Conservation (phyloP, 345 rosid genomes). For the Hibiscus mutabilis region DNA sequence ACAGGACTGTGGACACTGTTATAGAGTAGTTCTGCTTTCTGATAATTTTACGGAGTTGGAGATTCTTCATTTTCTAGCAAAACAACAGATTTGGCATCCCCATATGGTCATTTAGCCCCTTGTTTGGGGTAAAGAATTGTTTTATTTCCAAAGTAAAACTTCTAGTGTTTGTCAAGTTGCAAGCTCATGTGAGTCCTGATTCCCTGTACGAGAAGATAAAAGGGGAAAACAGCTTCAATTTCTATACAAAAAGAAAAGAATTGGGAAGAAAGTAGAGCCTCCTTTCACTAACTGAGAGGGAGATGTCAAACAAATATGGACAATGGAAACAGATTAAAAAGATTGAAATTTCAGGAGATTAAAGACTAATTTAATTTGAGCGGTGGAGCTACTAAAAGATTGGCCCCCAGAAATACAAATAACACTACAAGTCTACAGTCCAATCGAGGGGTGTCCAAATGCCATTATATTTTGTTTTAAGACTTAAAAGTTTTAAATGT, state of each 20-base stretch:
- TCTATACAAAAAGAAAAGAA: slow-evolving; percentile 13
- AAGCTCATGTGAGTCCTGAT: slow-evolving; percentile 32
- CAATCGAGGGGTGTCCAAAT: no score
- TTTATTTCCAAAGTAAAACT: not conserved
- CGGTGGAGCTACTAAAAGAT: no score
- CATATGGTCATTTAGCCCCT: not conserved
- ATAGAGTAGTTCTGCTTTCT: slow-evolving; percentile 1
- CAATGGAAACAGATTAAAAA: slow-evolving; percentile 22
- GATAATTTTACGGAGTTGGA: not conserved
- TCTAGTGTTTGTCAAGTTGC: not conserved
- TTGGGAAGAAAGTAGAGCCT: slow-evolving; percentile 19
- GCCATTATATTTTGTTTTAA: no score
- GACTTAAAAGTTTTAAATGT: no score
- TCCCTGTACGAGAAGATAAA: slow-evolving; percentile 21
- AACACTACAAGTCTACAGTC: no score
- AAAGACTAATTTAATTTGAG: no score
- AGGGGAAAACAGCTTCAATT: slow-evolving; percentile 2
- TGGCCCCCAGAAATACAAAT: no score
- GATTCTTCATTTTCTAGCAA: slow-evolving; percentile 6
- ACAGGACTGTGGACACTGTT: slow-evolving; percentile 2
- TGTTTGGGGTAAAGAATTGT: not conserved
- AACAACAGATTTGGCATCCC: not conserved
- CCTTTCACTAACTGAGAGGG: slow-evolving; percentile 21
- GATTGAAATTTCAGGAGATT: not conserved
- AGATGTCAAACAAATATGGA: slow-evolving; percentile 35